Evolutionary conservation across 2,329 filamentous ascomycete species (phyloP), one percentile per base, ranked within the genome.

Genomic region (Xylariaceae sp.): DNA sequence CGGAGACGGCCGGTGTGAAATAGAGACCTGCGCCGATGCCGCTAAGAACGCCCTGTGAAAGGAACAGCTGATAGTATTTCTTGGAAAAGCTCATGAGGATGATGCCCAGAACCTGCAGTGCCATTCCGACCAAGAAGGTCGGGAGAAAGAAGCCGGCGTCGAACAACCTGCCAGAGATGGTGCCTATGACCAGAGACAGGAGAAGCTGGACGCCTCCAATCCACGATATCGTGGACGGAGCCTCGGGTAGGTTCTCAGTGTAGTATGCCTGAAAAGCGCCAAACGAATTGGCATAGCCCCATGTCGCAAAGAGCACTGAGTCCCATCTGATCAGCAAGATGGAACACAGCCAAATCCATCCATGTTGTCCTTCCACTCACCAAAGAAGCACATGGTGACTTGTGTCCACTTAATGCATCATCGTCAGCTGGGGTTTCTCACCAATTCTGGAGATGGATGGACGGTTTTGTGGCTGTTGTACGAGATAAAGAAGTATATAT

Each of bases 1-100:
- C 65, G 8, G 78, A 74, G 15, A 82, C 64, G 3, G 71, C 68
- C 0, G 78, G 72, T 9, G 74, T 67, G 52, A 77, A 81, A 6
- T 77, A 62, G 36, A 70, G 69, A 1, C 76, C 78, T 14, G 70
- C 69, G 0, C 75, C 76, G 1, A 73, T 38, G 0, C 71, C 71
- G 5, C 67, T 51, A 30, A 71, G 67, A 2, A 73, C 50, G 4
- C 71, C 70, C 46, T 75, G 71, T 0, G 68, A 61, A 1, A 75
- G 56, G 31, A 75, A 58, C 4, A 73, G 53, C 29, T 74, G 70
- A 63, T 65, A 74, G 55, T 73, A 76, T 4, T 53, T 48, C 1
- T 54, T 64, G 14, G 55, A 60, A 16, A 67, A 51, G 3, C 64
- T 66, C 21, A 66, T 65, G 23, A 64, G 55, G 44, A 75, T 70